Base-by-base conservation (phyloP, 2,329 filamentous ascomycete genomes). In the Tolypocladium album region DNA sequence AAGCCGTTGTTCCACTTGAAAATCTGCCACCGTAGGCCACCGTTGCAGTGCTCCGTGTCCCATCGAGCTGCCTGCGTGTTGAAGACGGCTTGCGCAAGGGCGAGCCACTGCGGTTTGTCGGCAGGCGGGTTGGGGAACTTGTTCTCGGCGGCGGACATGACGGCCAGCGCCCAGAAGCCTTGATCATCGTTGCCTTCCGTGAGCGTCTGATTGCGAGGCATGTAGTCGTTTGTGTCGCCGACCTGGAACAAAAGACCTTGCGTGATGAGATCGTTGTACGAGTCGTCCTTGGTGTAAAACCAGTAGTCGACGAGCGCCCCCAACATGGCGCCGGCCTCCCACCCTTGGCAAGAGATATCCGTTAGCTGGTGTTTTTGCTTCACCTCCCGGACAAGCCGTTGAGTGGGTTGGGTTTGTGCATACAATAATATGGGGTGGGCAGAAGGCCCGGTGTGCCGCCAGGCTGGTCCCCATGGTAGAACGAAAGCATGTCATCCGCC, bases 21-120 rank as follows among this genome's bases (percentile, higher is more conserved):
- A 56, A 96, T 91, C 74, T 96, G 91, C 89, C 89, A 93, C 63
- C 88, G 83, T 57, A 94, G 72, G 7, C 90, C 91, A 47, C 90
- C 90, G n/a, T 78, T 79, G 66, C 90, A 95, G 58, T 83, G 75
- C 1, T 78, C 72, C 1, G 71, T 77, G 63, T 92, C 89, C 90
- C 89, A 94, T 43, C 89, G 83, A 36, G 78, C 76, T 2, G 84
- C 85, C 68, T 93, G 89, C 2, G 85, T 87, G 71, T 95, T 90
- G 77, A 94, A 95, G 38, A 91, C 88, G 57, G 87, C 88, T 70
- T 92, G 86, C 2, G 87, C 89, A 15, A 94, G 80, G 5, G 86
- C 84, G 13, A 90, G 78, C 84, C 88, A 90, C 66, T 84, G 78
- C 2, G 87, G 87, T 66, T 85, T 66, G 61, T 80, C 63, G 0